Conservation (phyloP, 495 filamentous ascomycete genomes). For the Daldinia vernicosa region DNA sequence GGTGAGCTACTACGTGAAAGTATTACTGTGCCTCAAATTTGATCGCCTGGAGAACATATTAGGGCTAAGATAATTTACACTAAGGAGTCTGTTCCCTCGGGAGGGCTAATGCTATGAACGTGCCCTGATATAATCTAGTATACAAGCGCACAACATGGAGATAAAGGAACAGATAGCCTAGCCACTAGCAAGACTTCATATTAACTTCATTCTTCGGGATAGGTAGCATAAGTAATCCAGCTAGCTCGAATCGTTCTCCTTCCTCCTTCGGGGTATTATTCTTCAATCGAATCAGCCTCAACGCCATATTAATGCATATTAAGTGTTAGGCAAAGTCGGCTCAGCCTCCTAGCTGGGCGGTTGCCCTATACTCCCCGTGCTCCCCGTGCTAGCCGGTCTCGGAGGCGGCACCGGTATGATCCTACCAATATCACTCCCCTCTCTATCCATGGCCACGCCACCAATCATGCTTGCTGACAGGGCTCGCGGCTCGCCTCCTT, state of each 20-base stretch:
- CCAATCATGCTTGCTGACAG: conserved; percentile 47
- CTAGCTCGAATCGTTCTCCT: neutral
- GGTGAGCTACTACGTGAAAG: neutral
- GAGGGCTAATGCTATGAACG: neutral
- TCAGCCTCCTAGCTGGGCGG: conserved; percentile 22
- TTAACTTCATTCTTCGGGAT: neutral
- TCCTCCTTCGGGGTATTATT: conserved; percentile 21
- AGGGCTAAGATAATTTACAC: neutral
- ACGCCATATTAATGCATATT: conserved; percentile 21
- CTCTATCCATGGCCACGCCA: conserved; percentile 57
- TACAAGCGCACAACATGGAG: neutral
- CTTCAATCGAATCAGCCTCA: conserved; percentile 23
- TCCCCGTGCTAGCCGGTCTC: conserved; percentile 52
- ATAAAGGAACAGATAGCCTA: neutral
- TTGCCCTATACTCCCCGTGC: conserved; percentile 42
- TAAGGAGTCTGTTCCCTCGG: neutral
- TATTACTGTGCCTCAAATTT: neutral
- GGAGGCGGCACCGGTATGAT: conserved; percentile 49
- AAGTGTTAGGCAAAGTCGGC: conserved; percentile 1
- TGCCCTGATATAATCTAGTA: neutral
- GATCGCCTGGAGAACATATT: neutral
- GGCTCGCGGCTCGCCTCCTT: conserved; percentile 36
- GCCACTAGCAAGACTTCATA: neutral
- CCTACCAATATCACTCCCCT: conserved; percentile 31
- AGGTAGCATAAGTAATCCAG: conserved; percentile 6